These are phyloP conservation scores for Starmerella stellata DNA, from an alignment of 805 yeast species.

Conservation along the genomic window DNA sequence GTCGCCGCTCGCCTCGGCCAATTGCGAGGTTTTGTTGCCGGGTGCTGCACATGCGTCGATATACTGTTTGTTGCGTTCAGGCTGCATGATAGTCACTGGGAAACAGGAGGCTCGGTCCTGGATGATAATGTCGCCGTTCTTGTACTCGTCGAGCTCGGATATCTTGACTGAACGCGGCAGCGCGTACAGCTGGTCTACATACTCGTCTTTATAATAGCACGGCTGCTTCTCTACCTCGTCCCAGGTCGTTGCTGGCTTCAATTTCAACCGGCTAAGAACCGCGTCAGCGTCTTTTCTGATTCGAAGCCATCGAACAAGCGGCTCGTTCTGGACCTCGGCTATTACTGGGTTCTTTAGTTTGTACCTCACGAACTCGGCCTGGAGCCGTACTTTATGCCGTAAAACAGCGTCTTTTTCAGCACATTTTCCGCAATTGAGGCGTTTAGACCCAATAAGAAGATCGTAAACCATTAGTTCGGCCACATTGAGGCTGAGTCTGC, in stretches of 20 bases:
- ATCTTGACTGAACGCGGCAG: conserved; percentile 59
- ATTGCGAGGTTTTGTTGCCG: conserved; percentile 91
- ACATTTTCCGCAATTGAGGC: conserved; percentile 79
- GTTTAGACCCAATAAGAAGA: conserved; percentile 53
- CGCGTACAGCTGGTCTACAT: conserved; percentile 63
- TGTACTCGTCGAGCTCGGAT: conserved; percentile 49
- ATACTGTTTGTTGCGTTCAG: conserved; percentile 31
- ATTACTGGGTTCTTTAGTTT: conserved; percentile 41
- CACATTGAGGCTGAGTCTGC: conserved; percentile 33
- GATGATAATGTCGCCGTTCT: conserved; percentile 61
- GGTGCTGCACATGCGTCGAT: conserved; percentile 98
- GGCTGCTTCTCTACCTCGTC: conserved; percentile 17
- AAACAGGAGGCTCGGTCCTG: conserved; percentile 96
- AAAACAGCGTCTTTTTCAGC: conserved; percentile 68
- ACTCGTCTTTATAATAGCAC: conserved; percentile 41
- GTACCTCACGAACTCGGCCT: conserved; percentile 63
- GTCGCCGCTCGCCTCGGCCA: conserved; percentile 43
- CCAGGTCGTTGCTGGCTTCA: conserved; percentile 15
- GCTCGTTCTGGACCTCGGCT: conserved; percentile 10
- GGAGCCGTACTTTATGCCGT: conserved; percentile 59
- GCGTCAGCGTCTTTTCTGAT: conserved; percentile 33
- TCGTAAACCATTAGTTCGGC: conserved; percentile 64
- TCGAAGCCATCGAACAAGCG: conserved; percentile 33
- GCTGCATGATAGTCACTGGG: conserved; percentile 69
- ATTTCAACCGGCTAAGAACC: conserved; percentile 17